These are phyloP conservation scores for Citeromyces matritensis DNA, from an alignment of 805 yeast genomes.

Conservation along the genomic window DNA sequence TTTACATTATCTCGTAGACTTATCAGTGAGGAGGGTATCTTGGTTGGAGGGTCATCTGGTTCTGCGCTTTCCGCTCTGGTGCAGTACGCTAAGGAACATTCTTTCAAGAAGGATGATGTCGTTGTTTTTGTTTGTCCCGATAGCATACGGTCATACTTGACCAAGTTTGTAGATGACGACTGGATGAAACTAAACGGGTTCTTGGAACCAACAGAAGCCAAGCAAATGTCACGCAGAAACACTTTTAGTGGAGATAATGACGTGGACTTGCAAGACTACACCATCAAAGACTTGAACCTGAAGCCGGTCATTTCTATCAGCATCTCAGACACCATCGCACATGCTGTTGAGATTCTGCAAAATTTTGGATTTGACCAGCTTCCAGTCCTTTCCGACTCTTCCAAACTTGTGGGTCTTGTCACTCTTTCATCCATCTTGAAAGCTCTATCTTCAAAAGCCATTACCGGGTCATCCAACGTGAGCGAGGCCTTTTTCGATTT, in stretches of 20 bases:
- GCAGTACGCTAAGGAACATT: constrained; percentile 44
- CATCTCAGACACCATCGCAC: constrained; percentile 39
- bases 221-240: constrained; percentile 1
- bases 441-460: constrained; percentile 44
- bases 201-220: constrained; percentile 24
- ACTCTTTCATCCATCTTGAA: constrained; percentile 63
- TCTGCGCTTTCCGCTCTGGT: constrained; percentile 71
- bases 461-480: constrained; percentile 40
- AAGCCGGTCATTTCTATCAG: constrained; percentile 71
- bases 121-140: constrained; percentile 80
- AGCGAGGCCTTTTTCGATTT: constrained; percentile 55
- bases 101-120: constrained; percentile 55
- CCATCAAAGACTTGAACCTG: constrained; percentile 54
- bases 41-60: constrained; percentile 87
- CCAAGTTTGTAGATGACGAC: constrained; percentile 82
- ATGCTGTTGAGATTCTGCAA: constrained; percentile 56
- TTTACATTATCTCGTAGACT: constrained; percentile 71
- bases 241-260: constrained; percentile 1
- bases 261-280: constrained; percentile 22
- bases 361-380: constrained; percentile 74
- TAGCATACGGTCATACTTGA: constrained; percentile 71
- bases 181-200: constrained; percentile 77
- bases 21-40: constrained; percentile 72
- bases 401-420: constrained; percentile 59
- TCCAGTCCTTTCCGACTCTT: constrained; percentile 48